Evolutionary conservation across 1,139 yeast species (phyloP).

Genomic region (Ogataea hybrid): DNA sequence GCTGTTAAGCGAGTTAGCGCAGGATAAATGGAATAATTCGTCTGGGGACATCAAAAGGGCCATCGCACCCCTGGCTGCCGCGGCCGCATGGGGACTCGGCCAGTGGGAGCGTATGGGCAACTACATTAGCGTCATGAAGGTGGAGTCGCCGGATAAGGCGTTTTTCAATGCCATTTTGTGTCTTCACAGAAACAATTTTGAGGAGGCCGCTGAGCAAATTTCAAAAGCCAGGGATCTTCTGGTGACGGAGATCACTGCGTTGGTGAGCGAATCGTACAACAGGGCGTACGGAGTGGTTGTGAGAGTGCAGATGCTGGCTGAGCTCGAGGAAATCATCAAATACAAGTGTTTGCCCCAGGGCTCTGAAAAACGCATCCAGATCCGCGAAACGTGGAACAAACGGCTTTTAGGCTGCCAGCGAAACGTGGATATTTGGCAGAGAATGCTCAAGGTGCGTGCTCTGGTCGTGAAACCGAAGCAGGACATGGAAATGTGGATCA

Average conservation of each 20-base stretch:
- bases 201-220: conserved; percentile 77
- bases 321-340: conserved; percentile 88
- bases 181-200: conserved; percentile 83
- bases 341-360: conserved; percentile 84
- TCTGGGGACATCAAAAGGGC: conserved; percentile 71
- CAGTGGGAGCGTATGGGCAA: conserved; percentile 97
- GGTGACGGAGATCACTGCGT: conserved; percentile 90
- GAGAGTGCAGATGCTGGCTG: conserved; percentile 95
- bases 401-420: conserved; percentile 91
- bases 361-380: conserved; percentile 70
- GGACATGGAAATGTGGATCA: conserved; percentile 98
- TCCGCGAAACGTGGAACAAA: conserved; percentile 93
- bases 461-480: conserved; percentile 93
- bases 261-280: conserved; percentile 93
- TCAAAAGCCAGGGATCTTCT: conserved; percentile 81
- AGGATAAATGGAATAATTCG: conserved; percentile 77
- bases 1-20: conserved; percentile 80
- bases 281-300: conserved; percentile 98
- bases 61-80: conserved; percentile 98
- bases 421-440: conserved; percentile 97
- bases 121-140: conserved; percentile 84
- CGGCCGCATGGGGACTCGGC: conserved; percentile 98
- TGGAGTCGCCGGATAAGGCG: conserved; percentile 91
- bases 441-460: conserved; percentile 91
- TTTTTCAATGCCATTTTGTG: conserved; percentile 89